Base-by-base conservation (phyloP, 352 stramenopile genomes). In the Thalassiosira gravida region DNA sequence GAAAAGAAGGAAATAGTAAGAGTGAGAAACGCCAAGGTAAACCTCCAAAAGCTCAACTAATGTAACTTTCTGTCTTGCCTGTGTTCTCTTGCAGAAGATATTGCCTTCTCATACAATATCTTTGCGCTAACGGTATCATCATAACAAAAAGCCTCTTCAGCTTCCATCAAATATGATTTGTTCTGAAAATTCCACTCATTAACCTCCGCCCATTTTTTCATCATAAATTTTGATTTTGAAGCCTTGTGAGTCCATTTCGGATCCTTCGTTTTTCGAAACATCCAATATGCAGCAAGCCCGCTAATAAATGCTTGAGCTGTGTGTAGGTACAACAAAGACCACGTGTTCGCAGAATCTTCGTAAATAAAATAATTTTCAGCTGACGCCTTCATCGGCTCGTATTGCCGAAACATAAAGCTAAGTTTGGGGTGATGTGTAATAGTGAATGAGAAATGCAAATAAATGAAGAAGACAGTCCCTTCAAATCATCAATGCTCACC, bases 31-130 rank as follows among this genome's bases (percentile, higher is more conserved):
- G 2, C 16, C 16, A 2, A 35, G 35, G 11, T 47, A 27, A 0
- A 49, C 6, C 29, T 13, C n/a, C n/a, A n/a, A n/a, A n/a, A n/a
- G n/a, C n/a, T n/a, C n/a, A n/a, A n/a, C n/a, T n/a, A n/a, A n/a
- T n/a, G n/a, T n/a, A n/a, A n/a, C n/a, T n/a, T n/a, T n/a, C n/a
- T 27, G 16, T 55, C 59, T 71, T 32, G 59, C 57, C 62, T 68
- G 30, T 85, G 77, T 27, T 55, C 22, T 27, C 62, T 82, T 44
- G 77, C 58, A 37, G 42, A 59, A 32, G 53, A 74, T 57, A 85
- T 71, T 46, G 77, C 58, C 9, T 74, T 74, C 42, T 79, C 50
- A 46, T 85, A 85, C 1, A 59, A 59, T 47, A 27, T 30, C 50
- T 55, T 24, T 8, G 76, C 76, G 42, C 0, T 16, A 16, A 73